Evolutionary conservation across 371 early-diverging fungal species (phyloP), one percentile per base, ranked within the genome.

Genomic region (Rhizopus arrhizus): DNA sequence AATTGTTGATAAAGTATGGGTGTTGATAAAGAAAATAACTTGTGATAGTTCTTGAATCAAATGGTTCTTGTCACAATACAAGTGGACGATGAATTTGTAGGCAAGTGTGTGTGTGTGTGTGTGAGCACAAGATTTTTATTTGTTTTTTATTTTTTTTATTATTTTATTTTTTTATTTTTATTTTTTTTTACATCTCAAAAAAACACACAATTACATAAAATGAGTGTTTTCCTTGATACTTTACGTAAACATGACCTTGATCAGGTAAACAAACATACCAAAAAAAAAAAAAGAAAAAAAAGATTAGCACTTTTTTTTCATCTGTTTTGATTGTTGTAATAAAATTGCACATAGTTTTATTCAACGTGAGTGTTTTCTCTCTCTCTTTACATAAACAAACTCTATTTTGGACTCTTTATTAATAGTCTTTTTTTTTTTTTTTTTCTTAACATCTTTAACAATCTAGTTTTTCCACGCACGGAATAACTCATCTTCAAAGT

Each of bases 401-500:
- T 56, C 10, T 48, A 36, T 45, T 34, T 31, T 36, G 16, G 8
- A 13, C 5, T 43, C n/a, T 43, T 43, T 43, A 13, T 6, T 43
- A 5, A 43, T 13, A 0, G 0, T 13, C n/a, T 43, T 35, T 42
- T 32, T 42, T 34, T 45, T 13, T 38, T 31, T 10, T 22, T 47
- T 16, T 41, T 13, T 5, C 41, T 7, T 6, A 40, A 9, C 32
- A 32, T 42, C 28, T 13, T 46, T 33, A 35, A 51, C 32, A 28
- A 31, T 50, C 0, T 66, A 84, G 85, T 31, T 86, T 86, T 66
- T 74, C 82, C 32, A 80, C 72, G 29, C 73, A 83, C 59, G 87
- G 87, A 29, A 84, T 86, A 61, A 86, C 84, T 6, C 82, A 82
- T 56, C 72, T 86, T 15, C 80, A 85, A 52, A 72, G 78, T 49